These are phyloP conservation scores for Blastomyces silverae DNA, from an alignment of 2,329 filamentous ascomycete species.

Conservation along the genomic window DNA sequence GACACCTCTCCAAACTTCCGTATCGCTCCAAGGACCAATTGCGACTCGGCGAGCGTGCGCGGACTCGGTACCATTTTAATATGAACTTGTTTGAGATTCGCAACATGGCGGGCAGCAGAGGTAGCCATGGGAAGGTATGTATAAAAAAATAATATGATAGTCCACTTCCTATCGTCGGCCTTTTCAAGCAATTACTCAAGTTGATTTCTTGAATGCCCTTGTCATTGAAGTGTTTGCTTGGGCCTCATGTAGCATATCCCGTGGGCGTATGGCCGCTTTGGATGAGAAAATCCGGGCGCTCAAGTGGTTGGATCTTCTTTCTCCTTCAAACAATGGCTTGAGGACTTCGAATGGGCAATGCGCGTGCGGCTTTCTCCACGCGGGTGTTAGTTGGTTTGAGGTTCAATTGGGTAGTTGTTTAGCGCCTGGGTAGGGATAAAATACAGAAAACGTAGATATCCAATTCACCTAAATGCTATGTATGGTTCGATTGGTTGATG, in stretches of 20 bases:
- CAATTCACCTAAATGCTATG: neutral
- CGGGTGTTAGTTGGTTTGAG: neutral
- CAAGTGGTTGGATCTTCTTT: neutral
- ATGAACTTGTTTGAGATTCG: slow-evolving; percentile 27
- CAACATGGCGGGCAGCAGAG: slow-evolving; percentile 19
- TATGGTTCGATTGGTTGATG: neutral
- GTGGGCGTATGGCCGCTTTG: neutral
- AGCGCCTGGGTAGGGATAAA: neutral
- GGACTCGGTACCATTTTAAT: slow-evolving; percentile 29
- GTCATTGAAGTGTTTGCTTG: neutral
- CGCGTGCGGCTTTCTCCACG: neutral
- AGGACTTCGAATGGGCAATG: neutral
- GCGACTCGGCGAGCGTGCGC: slow-evolving; percentile 31
- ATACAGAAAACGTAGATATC: neutral
- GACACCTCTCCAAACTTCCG: slow-evolving; percentile 40
- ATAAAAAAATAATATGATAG: neutral
- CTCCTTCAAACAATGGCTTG: neutral
- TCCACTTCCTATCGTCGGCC: neutral
- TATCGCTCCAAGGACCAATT: slow-evolving; percentile 32
- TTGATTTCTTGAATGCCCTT: neutral
- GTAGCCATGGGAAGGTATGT: slow-evolving; percentile 14
- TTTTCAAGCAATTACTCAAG: neutral
- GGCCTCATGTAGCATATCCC: neutral
- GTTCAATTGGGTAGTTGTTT: neutral
- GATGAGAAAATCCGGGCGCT: neutral